Base-by-base conservation (phyloP, 164 flowering plant species). In the Amborella trichopoda region DNA sequence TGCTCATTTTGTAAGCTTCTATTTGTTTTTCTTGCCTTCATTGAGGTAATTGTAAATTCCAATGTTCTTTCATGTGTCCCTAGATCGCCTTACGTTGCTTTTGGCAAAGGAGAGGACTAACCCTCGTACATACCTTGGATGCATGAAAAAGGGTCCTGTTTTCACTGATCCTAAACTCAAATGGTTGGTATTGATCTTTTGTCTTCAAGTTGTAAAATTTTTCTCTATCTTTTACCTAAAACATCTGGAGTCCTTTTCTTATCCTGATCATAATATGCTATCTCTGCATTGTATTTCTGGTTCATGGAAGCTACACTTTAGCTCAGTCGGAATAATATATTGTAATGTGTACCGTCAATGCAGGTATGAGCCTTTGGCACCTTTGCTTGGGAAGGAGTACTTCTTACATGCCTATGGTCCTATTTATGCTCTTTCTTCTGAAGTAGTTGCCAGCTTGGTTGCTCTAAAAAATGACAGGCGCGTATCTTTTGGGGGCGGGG, bases 351-450 rank as follows among this genome's bases (percentile, higher is more conserved):
- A n/a, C n/a, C n/a, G n/a, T n/a, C n/a, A n/a, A n/a, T n/a, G 66
- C 72, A 91, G 99, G 99, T 84, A 84, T 64, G 99, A 91, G 50
- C 95, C 98, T 40, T 58, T 76, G 23, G 54, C 74, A 4, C 6
- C 53, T 68, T 53, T 91, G 77, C 84, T 91, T 47, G 96, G 99
- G 36, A 72, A 64, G 46, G 94, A 91, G 71, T 91, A 91, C 55
- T 91, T 91, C 68, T 70, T 91, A 28, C 95, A 91, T 74, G 99
- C 99, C 32, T 87, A 87, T 68, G 98, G 98, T 49, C 98, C 98
- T 30, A 60, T 91, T 62, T 87, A 91, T 67, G 95, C 95, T 58
- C 90, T 91, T 42, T 87, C 99, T 37, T 77, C 87, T n/a, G 87
- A 85, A 49, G 99, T 87, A 48, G 96, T 91, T 52, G 71, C 78